phyloP scores from a whole-genome alignment of 768 basidiomycete species.

The Gymnopilus dilepis region DNA sequence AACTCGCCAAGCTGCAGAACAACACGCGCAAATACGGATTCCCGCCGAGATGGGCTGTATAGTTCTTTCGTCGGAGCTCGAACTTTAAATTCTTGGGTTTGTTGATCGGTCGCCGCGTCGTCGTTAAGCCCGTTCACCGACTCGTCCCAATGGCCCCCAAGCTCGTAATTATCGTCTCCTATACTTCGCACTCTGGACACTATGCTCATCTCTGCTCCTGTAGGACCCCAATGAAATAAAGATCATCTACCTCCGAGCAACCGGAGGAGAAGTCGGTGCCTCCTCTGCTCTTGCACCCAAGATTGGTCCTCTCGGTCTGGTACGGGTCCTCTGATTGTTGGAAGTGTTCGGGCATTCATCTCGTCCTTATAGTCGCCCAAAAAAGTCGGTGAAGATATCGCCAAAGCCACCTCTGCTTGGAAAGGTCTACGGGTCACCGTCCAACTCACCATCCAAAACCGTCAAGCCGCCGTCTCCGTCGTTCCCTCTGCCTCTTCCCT shows the following conservation, averaged over 20 bases:
- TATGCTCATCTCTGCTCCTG: conserved; percentile 14
- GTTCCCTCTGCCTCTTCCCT: conserved; percentile 97
- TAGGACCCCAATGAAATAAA: conserved; percentile 98
- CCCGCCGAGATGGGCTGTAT: conserved; percentile 51
- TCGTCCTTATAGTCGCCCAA: conserved; percentile 82
- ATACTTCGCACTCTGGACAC: neutral
- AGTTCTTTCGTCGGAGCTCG: conserved; percentile 54
- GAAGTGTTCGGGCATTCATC: conserved; percentile 7
- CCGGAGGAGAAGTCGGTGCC: conserved; percentile 99
- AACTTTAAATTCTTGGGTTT: conserved; percentile 54
- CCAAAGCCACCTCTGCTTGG: conserved; percentile 97
- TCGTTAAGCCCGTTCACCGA: conserved; percentile 36
- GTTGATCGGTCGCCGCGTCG: conserved; percentile 22
- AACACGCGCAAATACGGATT: conserved; percentile 41
- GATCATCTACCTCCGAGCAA: conserved; percentile 98
- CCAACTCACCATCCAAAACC: conserved; percentile 99
- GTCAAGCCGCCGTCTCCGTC: conserved; percentile 96
- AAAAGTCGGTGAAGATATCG: conserved; percentile 99
- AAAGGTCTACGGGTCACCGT: conserved; percentile 99
- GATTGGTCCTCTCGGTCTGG: conserved; percentile 99
- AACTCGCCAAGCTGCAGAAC: conserved; percentile 31
- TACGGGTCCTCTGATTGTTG: conserved; percentile 44
- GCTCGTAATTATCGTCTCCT: conserved; percentile 53
- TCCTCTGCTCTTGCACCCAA: conserved; percentile 98
- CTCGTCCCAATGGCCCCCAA: conserved; percentile 73